phyloP scores from a whole-genome alignment of 257 asterid genomes.

The Thymus mandschuricus region DNA sequence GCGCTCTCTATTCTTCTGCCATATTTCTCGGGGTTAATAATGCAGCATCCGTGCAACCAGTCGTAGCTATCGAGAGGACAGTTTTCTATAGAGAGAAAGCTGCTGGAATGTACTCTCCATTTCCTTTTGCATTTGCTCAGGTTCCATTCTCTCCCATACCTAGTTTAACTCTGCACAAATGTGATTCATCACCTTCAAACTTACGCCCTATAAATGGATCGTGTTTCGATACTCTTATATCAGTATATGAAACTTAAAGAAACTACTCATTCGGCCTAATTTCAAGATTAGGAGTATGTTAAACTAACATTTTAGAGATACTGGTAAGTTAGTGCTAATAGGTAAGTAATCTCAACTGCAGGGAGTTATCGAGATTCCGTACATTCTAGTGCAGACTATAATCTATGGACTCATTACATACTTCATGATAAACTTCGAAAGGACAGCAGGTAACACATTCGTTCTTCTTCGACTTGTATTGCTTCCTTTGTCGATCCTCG shows the following conservation, averaged over 20 bases:
- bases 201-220: too few relatives aligned
- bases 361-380: constrained; percentile 90
- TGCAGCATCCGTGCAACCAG: constrained; percentile 87
- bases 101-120: constrained; percentile 85
- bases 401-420: constrained; percentile 73
- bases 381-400: constrained; percentile 68
- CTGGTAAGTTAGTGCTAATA: background rate
- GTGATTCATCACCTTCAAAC: background rate
- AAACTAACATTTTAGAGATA: too few relatives aligned
- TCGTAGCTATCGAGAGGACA: constrained; percentile 77
- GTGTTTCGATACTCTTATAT: too few relatives aligned
- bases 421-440: constrained; percentile 85
- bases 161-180: constrained; percentile 4
- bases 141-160: constrained; percentile 37
- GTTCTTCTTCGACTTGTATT: background rate
- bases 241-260: too few relatives aligned
- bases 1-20: constrained; percentile 74
- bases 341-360: constrained; percentile 33
- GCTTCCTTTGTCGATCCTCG: background rate
- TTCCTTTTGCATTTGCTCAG: constrained; percentile 86
- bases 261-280: too few relatives aligned
- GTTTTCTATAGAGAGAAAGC: constrained; percentile 94
- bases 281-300: too few relatives aligned
- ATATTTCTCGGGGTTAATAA: constrained; percentile 87
- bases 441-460: constrained; percentile 55